Conservation (phyloP, 2,329 filamentous ascomycete species). For the Fusarium musae region DNA sequence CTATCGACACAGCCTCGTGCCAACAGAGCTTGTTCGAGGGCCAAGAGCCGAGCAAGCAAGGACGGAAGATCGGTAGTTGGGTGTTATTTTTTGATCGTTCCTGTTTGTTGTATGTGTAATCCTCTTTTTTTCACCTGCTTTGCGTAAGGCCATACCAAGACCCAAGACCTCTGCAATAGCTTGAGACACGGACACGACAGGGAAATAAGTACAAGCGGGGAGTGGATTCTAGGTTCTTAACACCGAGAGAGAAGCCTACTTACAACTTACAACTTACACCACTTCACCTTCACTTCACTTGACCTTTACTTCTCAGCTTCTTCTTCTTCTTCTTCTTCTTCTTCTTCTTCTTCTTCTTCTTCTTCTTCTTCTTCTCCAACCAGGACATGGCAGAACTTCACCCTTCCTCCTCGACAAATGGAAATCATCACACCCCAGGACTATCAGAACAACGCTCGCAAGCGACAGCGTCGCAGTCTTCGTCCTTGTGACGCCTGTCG, state of each 20-base stretch:
- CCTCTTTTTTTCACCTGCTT: not conserved
- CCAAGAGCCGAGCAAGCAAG: constrained; percentile 10
- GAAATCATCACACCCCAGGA: constrained; percentile 49
- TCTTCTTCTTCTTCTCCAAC: not conserved
- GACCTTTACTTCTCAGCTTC: not conserved
- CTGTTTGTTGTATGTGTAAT: not conserved
- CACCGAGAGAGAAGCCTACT: not conserved
- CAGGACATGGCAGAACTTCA: constrained; percentile 6
- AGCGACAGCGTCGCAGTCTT: constrained; percentile 45
- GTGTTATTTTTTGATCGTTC: not conserved
- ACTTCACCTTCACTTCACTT: not conserved
- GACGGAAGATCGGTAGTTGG: constrained; percentile 8
- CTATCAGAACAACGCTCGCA: constrained; percentile 45
- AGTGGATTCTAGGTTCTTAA: constrained; percentile 2
- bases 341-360: not conserved
- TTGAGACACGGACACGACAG: constrained; percentile 22
- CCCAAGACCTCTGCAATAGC: not conserved
- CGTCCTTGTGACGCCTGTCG: constrained; percentile 50
- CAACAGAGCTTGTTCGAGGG: constrained; percentile 23
- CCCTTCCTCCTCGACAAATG: constrained; percentile 34
- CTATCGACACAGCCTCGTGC: constrained; percentile 30
- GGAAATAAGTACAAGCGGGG: constrained; percentile 21
- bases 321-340: not conserved
- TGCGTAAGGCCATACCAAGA: constrained; percentile 20
- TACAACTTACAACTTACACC: not conserved